phyloP scores from a whole-genome alignment of 2,329 filamentous ascomycete genomes.

The Penicillium brevicompactum region DNA sequence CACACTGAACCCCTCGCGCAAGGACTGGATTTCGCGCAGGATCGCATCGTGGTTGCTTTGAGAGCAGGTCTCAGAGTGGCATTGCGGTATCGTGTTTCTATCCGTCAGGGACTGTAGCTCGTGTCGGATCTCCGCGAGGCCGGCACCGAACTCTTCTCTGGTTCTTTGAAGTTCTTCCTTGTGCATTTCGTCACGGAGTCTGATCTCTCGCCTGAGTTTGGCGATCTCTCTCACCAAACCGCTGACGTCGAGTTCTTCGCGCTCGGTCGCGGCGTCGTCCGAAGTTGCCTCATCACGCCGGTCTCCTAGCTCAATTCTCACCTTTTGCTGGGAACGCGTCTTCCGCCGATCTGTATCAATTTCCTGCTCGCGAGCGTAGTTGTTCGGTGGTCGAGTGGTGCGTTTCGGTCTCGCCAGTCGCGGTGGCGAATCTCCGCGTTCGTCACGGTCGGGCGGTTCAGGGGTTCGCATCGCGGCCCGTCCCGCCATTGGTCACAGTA shows the following conservation, averaged over 20 bases:
- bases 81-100: conserved; percentile 17
- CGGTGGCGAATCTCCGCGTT: too few species aligned
- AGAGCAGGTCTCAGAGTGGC: conserved; percentile 11
- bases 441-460: too few species aligned
- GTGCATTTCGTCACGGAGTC: conserved; percentile 19
- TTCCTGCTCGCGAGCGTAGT: conserved; percentile 23
- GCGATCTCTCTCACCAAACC: conserved; percentile 18
- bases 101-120: conserved; percentile 1
- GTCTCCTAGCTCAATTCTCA: conserved; percentile 13
- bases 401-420: too few species aligned
- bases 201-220: conserved; percentile 28
- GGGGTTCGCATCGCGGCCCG: too few species aligned
- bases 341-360: conserved; percentile 18
- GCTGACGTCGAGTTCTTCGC: conserved; percentile 13
- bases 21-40: conserved; percentile 24
- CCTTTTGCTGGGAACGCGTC: conserved; percentile 16
- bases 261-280: conserved; percentile 12
- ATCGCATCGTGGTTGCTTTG: conserved; percentile 20
- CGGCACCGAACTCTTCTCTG: conserved; percentile 21
- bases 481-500: too few species aligned
- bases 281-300: conserved; percentile 17
- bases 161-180: conserved; percentile 20
- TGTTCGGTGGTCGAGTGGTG: conserved; percentile 18
- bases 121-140: conserved; percentile 20
- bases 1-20: conserved; percentile 4